These are phyloP conservation scores for Wickerhamomyces mucosus DNA, from an alignment of 805 yeast genomes.

Conservation along the genomic window DNA sequence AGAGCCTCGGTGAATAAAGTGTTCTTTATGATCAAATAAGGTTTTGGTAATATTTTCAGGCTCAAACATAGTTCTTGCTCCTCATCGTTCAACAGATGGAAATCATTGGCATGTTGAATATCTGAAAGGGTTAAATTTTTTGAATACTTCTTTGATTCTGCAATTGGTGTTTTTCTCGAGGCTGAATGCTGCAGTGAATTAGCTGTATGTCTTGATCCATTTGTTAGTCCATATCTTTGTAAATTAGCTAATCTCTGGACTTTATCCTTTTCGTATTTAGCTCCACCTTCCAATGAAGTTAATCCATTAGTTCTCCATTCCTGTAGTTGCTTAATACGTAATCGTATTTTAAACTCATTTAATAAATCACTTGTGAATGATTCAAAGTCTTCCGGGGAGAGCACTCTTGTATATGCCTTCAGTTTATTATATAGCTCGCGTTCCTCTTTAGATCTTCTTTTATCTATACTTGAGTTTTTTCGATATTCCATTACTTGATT, in stretches of 20 bases:
- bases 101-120: constrained; percentile 73
- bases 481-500: constrained; percentile 80
- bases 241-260: constrained; percentile 52
- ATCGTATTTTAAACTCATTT: constrained; percentile 68
- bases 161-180: constrained; percentile 16
- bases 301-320: constrained; percentile 91
- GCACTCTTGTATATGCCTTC: constrained; percentile 72
- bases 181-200: constrained; percentile 21
- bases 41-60: constrained; percentile 82
- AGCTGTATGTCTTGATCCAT: constrained; percentile 25
- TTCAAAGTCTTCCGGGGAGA: constrained; percentile 76
- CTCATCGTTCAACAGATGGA: constrained; percentile 72
- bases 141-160: constrained; percentile 22
- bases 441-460: constrained; percentile 81
- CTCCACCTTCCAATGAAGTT: constrained; percentile 73
- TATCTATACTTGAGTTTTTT: constrained; percentile 71
- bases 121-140: constrained; percentile 46
- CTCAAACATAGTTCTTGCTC: constrained; percentile 82
- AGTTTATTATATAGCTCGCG: constrained; percentile 68
- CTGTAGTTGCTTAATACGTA: constrained; percentile 81
- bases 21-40: constrained; percentile 88
- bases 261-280: constrained; percentile 83
- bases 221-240: constrained; percentile 37
- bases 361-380: constrained; percentile 64
- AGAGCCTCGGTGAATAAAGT: constrained; percentile 79